Evolutionary conservation across 371 early-diverging fungal genomes (phyloP), one percentile per base, ranked within the genome.

Genomic region (Apophysomyces variabilis): DNA sequence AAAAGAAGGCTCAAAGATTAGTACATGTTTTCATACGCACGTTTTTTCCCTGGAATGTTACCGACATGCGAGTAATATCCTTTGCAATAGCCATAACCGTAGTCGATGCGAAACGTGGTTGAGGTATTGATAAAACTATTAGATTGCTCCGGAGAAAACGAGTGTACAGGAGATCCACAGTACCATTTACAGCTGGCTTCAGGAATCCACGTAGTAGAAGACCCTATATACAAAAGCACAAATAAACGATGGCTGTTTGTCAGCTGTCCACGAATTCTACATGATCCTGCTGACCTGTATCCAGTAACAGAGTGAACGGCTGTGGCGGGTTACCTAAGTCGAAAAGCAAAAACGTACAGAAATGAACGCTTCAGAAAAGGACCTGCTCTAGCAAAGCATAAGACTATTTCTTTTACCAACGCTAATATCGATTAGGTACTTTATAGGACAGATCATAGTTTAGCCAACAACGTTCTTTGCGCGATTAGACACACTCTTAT

Each of bases 131-230:
- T 44, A 7, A 68, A 75, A 3, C 76, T 75, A 9, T 62, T 61
- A 5, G 82, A 82, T 4, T 38, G 26, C 0, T n/a, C 39, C 2
- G 76, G 67, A 0, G 56, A 32, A n/a, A 74, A 59, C 7, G 71
- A 64, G 39, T 82, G 72, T 1, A 39, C 32, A 5, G 82, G 82
- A 13, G 58, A 72, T 1, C 82, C 82, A 57, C 82, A 82, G 13
- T 57, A 62, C 1, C 61, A 62, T 35, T 73, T 73, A 57, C 82
- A 82, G 7, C 72, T 72, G 5, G 61, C 32, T 3, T 67, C 43
- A 18, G 82, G 79, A 0, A 82, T 76, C 82, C 82, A 82, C 3
- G 82, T 82, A 21, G 77, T 71, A 1, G 82, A 82, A 0, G 82
- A 82, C 0, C 82, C 74, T 72, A 12, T 16, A 12, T 26, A 26